Evolutionary conservation across 106 monocot species (phyloP).

Genomic region (Phalaenopsis equestris): DNA sequence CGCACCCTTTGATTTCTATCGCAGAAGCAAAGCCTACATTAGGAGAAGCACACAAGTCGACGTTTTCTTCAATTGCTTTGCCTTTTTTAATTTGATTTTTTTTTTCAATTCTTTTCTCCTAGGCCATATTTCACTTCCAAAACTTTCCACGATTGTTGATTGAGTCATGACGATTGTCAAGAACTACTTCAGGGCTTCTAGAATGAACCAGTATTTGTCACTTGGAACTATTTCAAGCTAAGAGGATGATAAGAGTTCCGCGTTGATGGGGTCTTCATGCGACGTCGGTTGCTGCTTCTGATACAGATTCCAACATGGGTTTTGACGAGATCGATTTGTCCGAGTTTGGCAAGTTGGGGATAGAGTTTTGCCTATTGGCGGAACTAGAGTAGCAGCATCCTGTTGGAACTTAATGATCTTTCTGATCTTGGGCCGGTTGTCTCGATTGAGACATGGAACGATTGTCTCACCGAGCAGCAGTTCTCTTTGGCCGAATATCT

Average conservation of each 20-base stretch:
- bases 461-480: constrained; percentile 62
- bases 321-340: constrained; percentile 46
- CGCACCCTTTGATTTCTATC: constrained; percentile 7
- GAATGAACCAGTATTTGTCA: constrained; percentile 22
- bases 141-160: neutral
- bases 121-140: constrained; percentile 7
- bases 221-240: constrained; percentile 7
- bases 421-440: constrained; percentile 2
- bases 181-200: constrained; percentile 23
- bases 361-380: constrained; percentile 59
- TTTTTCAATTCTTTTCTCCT: constrained; percentile 8
- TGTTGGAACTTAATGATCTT: constrained; percentile 55
- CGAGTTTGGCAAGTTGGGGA: constrained; percentile 39
- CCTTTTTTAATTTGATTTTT: neutral
- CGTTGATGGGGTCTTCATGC: neutral
- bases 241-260: constrained; percentile 18
- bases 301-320: constrained; percentile 44
- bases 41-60: constrained; percentile 44
- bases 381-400: constrained; percentile 45
- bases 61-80: constrained; percentile 35
- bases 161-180: constrained; percentile 49
- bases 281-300: neutral
- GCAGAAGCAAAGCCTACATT: constrained; percentile 18
- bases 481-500: constrained; percentile 44
- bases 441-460: constrained; percentile 49